Conservation (phyloP, 192 early-diverging fungal genomes). For the Coemansia umbellata region DNA sequence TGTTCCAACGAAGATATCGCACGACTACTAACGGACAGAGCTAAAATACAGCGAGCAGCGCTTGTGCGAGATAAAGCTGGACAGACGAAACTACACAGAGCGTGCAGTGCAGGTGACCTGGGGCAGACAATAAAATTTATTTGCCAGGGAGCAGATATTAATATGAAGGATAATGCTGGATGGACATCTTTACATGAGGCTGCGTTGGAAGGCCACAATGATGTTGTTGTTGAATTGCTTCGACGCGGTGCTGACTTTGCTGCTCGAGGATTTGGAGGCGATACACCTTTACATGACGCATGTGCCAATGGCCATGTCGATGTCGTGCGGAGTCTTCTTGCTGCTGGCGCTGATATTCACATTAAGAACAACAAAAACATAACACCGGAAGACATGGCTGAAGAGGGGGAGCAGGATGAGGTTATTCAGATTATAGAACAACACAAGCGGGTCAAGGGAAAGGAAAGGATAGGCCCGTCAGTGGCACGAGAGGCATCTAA, state of each 20-base stretch:
- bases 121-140: constrained; percentile 50
- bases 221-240: constrained; percentile 31
- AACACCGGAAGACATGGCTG: constrained; percentile 54
- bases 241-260: constrained; percentile 60
- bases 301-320: constrained; percentile 54
- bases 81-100: constrained; percentile 63
- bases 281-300: constrained; percentile 67
- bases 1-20: constrained; percentile 43
- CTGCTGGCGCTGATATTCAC: constrained; percentile 33
- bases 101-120: constrained; percentile 55
- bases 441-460: constrained; percentile 6
- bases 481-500: neutral
- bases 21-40: constrained; percentile 33
- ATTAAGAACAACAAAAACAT: constrained; percentile 43
- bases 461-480: no score
- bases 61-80: constrained; percentile 55
- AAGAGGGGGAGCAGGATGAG: constrained; percentile 47
- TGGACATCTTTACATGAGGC: constrained; percentile 70
- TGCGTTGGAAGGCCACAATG: constrained; percentile 53
- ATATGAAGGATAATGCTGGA: constrained; percentile 60
- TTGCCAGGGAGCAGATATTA: constrained; percentile 63
- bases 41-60: constrained; percentile 29
- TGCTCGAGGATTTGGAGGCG: constrained; percentile 54
- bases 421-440: constrained; percentile 25
- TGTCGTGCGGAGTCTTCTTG: constrained; percentile 28